Evolutionary conservation across 2,329 filamentous ascomycete genomes (phyloP).

Genomic region (Endoconidiophora polonica): DNA sequence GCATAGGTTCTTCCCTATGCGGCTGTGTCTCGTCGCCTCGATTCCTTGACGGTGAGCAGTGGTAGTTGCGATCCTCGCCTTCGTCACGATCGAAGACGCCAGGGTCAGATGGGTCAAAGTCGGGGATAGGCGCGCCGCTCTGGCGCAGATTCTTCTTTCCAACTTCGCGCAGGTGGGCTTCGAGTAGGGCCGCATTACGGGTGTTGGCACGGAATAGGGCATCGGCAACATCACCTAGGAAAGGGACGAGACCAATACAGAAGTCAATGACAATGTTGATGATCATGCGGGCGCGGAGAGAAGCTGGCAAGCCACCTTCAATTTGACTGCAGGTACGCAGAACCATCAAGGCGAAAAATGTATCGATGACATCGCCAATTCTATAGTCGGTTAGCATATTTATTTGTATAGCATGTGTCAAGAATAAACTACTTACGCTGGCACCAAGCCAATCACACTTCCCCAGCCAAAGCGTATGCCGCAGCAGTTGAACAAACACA

Average conservation of each 20-base stretch:
- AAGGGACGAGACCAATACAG: slow-evolving; percentile 53
- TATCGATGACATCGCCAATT: slow-evolving; percentile 59
- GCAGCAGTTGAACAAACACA: slow-evolving; percentile 63
- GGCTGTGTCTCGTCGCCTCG: slow-evolving; percentile 1
- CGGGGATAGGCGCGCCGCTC: slow-evolving; percentile 29
- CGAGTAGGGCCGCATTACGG: slow-evolving; percentile 54
- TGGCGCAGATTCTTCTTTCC: slow-evolving; percentile 40
- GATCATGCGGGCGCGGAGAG: slow-evolving; percentile 54
- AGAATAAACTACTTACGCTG: slow-evolving; percentile 42
- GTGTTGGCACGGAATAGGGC: slow-evolving; percentile 61
- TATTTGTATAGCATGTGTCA: neutral
- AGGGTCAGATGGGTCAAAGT: slow-evolving; percentile 35
- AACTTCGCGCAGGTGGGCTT: slow-evolving; percentile 50
- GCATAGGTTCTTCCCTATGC: neutral
- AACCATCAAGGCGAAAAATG: slow-evolving; percentile 58
- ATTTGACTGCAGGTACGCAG: slow-evolving; percentile 55
- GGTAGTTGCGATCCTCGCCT: neutral
- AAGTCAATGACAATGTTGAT: slow-evolving; percentile 66
- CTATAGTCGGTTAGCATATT: slow-evolving; percentile 23
- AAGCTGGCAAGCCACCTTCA: slow-evolving; percentile 54
- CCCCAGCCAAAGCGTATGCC: slow-evolving; percentile 82
- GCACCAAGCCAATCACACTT: slow-evolving; percentile 68
- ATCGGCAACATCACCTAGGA: slow-evolving; percentile 61
- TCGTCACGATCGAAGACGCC: slow-evolving; percentile 30
- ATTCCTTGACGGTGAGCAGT: neutral